A percentile compares a stretch with the other conserved stretches of the same genome.
phyloP scores from a whole-genome alignment of 2,329 filamentous ascomycete species.

The Metarhizium rileyi region DNA sequence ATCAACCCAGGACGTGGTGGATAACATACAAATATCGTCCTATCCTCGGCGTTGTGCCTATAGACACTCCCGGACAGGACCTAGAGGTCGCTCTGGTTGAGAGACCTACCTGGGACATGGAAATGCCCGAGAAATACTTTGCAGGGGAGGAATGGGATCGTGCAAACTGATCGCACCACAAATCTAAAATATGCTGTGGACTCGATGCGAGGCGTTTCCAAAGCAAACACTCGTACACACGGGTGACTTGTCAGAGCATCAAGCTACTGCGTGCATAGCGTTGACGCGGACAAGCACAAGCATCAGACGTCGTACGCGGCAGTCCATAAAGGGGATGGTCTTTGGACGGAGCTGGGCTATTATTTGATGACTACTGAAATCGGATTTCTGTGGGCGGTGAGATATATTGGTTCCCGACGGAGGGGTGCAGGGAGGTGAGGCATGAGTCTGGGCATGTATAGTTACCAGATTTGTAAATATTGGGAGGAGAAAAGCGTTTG shows the following conservation, averaged over 20 bases:
- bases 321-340: not conserved
- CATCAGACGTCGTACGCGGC: not conserved
- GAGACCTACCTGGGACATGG: constrained; percentile 73
- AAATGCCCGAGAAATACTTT: constrained; percentile 63
- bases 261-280: not conserved
- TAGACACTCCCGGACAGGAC: constrained; percentile 28
- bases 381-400: not conserved
- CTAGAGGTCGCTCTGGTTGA: constrained; percentile 84
- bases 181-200: not conserved
- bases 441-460: not conserved
- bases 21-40: constrained; percentile 87
- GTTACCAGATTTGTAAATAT: not conserved
- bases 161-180: constrained; percentile 9
- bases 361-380: not conserved
- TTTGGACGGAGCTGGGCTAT: not conserved
- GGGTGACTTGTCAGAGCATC: not conserved
- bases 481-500: not conserved
- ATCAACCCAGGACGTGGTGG: constrained; percentile 47
- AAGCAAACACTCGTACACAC: not conserved
- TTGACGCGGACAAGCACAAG: not conserved
- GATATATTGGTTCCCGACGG: not conserved
- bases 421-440: not conserved
- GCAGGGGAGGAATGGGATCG: constrained; percentile 45
- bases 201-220: not conserved
- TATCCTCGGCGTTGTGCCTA: constrained; percentile 63